Percentiles rank a stretch among this genome's conserved stretches.
Conservation (phyloP, 2,329 filamentous ascomycete species). For the Fusarium armeniacum region DNA sequence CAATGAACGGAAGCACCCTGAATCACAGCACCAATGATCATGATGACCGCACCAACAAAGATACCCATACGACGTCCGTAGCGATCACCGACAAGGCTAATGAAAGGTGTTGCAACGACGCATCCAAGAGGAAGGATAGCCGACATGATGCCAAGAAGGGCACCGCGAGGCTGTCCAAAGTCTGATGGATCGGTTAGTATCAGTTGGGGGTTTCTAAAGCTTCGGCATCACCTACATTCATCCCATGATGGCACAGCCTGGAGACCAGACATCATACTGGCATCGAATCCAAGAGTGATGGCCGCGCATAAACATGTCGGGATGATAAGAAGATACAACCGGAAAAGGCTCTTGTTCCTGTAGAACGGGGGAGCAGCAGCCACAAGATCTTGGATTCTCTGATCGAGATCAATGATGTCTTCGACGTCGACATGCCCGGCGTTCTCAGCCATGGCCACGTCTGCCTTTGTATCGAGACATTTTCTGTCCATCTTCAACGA, state of each 20-base stretch:
- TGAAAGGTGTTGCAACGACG: constrained; percentile 2
- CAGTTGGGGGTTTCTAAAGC: fast-evolving
- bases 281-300: constrained; percentile 57
- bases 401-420: background rate
- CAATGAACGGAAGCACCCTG: constrained; percentile 14
- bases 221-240: constrained; percentile 10
- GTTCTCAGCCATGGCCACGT: constrained; percentile 5
- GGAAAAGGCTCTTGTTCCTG: constrained; percentile 14
- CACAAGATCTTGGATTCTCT: background rate
- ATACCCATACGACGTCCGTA: constrained; percentile 18
- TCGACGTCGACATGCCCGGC: background rate
- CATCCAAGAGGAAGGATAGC: constrained; percentile 21
- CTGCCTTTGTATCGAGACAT: background rate
- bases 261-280: constrained; percentile 56
- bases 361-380: constrained; percentile 20
- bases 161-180: constrained; percentile 50
- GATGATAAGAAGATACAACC: constrained; percentile 31
- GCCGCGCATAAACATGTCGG: constrained; percentile 30
- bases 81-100: constrained; percentile 19
- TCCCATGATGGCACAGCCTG: constrained; percentile 42
- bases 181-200: background rate
- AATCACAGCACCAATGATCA: background rate
- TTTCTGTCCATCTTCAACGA: background rate
- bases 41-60: constrained; percentile 7
- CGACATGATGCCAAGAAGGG: constrained; percentile 16